phyloP scores from a whole-genome alignment of 1,284 basidiomycete species.

The Ustilago esculenta region DNA sequence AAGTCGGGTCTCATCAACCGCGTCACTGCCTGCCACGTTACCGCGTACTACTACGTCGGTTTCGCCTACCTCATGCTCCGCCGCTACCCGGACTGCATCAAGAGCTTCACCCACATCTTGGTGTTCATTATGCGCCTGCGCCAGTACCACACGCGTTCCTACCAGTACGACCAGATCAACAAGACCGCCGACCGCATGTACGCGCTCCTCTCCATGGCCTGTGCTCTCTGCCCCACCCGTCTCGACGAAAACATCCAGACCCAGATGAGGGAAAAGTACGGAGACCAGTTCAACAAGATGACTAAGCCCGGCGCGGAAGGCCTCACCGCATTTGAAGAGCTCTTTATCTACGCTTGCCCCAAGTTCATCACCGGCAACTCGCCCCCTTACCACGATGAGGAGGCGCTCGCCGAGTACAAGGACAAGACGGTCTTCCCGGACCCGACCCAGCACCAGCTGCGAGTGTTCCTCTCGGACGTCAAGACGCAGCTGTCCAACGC shows the following conservation, averaged over 20 bases:
- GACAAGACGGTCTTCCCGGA: constrained; percentile 72
- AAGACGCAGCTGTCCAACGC: constrained; percentile 80
- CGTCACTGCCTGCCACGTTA: constrained; percentile 73
- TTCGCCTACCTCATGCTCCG: constrained; percentile 96
- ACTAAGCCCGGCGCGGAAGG: constrained; percentile 74
- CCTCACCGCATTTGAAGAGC: constrained; percentile 86
- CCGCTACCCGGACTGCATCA: constrained; percentile 92
- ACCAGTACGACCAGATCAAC: constrained; percentile 97
- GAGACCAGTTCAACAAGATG: constrained; percentile 89
- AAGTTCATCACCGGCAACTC: constrained; percentile 92
- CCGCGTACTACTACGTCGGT: constrained; percentile 93
- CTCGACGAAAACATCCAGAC: constrained; percentile 94
- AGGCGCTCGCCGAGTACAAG: constrained; percentile 73
- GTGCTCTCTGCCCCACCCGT: constrained; percentile 84
- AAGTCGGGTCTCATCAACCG: constrained; percentile 61
- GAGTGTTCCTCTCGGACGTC: constrained; percentile 83
- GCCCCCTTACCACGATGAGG: constrained; percentile 86
- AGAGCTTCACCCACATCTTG: constrained; percentile 88
- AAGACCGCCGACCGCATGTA: constrained; percentile 99
- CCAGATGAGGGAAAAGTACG: constrained; percentile 90
- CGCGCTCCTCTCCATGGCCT: constrained; percentile 90
- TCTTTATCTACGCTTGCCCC: constrained; percentile 92
- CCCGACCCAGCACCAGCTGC: constrained; percentile 83
- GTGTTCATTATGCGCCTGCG: constrained; percentile 71
- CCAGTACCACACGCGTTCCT: constrained; percentile 93